Evolutionary conservation across 2,329 filamentous ascomycete species (phyloP), one percentile per base, ranked within the genome.

Genomic region (Neofusicoccum kwambonambiense): DNA sequence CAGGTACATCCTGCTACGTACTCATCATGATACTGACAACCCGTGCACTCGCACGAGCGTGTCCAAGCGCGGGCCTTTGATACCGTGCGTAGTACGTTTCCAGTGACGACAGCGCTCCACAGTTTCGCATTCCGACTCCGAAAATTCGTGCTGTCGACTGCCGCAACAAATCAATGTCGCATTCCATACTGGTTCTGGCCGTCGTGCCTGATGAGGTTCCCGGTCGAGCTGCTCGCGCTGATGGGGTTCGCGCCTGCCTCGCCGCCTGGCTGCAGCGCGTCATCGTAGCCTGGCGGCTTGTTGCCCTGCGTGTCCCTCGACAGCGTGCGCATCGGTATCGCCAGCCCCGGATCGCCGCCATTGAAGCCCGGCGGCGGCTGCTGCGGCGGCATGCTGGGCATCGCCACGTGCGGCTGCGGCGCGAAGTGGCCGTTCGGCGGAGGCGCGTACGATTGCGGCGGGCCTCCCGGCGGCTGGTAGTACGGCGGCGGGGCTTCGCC

Each of bases 401-500:
- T 27, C 6, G 35, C 11, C 8, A 34, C 19, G 9, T 31, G 27
- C 27, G 27, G 27, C 27, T 31, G 27, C 27, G 39, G 37, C 22
- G 31, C 42, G 17, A 13, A 47, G 11, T 37, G n/a, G 2, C 27
- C 50, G 31, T 41, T 34, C 8, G 41, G 27, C 13, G 60, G 44
- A 4, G 47, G 47, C 19, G 37, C 39, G 42, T 60, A 60, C 15
- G 37, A 17, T 37, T 49, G 47, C 37, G 60, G 49, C 17, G 51
- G 42, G 7, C 49, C 51, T 15, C 51, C 42, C 1, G 54, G 56
- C 15, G 63, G 54, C n/a, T 64, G 78, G 69, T 70, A 79, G 72
- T 90, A 90, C 0, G 87, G 86, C 54, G 88, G 88, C 57, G 88
- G 88, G 9, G 87, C 86, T 73, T 89, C 86, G 34, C 87, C 88